Percentiles rank a stretch among this genome's conserved stretches.
phyloP scores from a whole-genome alignment of 2,329 filamentous ascomycete species.

The Penicillium sp. region DNA sequence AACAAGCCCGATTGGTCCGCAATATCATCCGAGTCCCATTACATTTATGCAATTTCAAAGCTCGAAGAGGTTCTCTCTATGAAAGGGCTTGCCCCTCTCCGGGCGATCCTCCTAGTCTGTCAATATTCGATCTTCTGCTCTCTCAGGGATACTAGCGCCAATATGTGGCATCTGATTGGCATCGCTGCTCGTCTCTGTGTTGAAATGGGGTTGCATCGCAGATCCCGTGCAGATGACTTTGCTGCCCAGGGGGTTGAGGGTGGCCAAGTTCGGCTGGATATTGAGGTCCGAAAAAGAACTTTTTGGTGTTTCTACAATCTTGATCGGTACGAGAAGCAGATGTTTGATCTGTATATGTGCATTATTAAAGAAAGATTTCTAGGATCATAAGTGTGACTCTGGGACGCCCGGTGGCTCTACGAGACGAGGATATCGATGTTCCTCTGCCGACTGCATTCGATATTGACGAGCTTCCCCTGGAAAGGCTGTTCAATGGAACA shows the following conservation, averaged over 20 bases:
- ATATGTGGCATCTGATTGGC: constrained; percentile 46
- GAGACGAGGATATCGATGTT: too few relatives aligned
- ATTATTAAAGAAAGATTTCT: not conserved
- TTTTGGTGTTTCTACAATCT: constrained; percentile 45
- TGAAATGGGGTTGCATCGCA: constrained; percentile 42
- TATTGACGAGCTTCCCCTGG: too few relatives aligned
- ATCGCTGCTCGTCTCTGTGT: constrained; percentile 42
- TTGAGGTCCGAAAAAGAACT: constrained; percentile 37
- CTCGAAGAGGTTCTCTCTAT: constrained; percentile 30
- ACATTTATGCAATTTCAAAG: constrained; percentile 28
- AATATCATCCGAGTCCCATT: too few relatives aligned
- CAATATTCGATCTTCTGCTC: constrained; percentile 44
- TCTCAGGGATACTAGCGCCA: constrained; percentile 37
- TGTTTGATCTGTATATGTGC: not conserved
- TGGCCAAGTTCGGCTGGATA: too few relatives aligned
- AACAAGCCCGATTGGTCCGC: constrained; percentile 27
- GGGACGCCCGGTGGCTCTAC: constrained; percentile 40
- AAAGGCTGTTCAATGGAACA: too few relatives aligned
- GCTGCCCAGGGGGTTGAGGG: constrained; percentile 15
- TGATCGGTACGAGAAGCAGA: constrained; percentile 30
- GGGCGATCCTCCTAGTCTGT: constrained; percentile 43
- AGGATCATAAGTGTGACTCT: constrained; percentile 32
- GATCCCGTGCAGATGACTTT: constrained; percentile 7
- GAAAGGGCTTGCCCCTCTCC: constrained; percentile 29
- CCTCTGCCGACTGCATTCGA: too few relatives aligned